Base-by-base conservation (phyloP, 139 green algal genomes). In the Chlamydomonas eustigma region DNA sequence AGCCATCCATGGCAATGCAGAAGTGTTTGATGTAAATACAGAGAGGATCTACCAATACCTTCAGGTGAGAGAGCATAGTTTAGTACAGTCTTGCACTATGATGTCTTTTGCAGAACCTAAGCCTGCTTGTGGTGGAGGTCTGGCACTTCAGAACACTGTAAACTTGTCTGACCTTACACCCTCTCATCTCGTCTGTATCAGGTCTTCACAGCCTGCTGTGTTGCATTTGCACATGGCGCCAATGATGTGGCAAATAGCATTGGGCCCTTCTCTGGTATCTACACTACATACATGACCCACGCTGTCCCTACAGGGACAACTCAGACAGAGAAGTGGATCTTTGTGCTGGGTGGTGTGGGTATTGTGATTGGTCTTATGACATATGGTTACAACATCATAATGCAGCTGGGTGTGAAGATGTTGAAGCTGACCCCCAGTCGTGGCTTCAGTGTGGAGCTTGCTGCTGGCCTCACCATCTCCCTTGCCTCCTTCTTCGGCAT, bases 211-310 rank as follows among this genome's bases (percentile, higher is more conserved):
- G 91, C 94, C 1, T 89, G 83, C 67, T 90, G 83, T 35, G 90
- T 93, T 50, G 89, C 89, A 0, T 97, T 98, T 74, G 84, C 91
- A 3, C 92, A 97, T 75, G 92, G 92, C 2, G 38, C 81, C 67
- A 82, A 86, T 44, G 92, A 97, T 79, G 90, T 97, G 0, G 88
- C 90, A 69, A 97, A 97, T 58, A 81, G 89, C 18, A 80, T 90
- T 18, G 92, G 92, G 4, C 88, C 89, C 33, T 90, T 92, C 32
- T 79, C 88, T 37, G 91, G 82, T 44, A 89, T 94, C 76, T 93
- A 84, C 52, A 75, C 68, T 30, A 74, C 77, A 1, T 86, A 81
- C 70, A 39, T 71, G 74, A 78, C 39, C 50, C 77, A 52, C 34
- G 70, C 71, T 8, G 85, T 94, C 0, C 76, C 84, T 1, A 58